Evolutionary conservation across 2,329 filamentous ascomycete genomes (phyloP).

Genomic region (Colletotrichum cordylinicola): DNA sequence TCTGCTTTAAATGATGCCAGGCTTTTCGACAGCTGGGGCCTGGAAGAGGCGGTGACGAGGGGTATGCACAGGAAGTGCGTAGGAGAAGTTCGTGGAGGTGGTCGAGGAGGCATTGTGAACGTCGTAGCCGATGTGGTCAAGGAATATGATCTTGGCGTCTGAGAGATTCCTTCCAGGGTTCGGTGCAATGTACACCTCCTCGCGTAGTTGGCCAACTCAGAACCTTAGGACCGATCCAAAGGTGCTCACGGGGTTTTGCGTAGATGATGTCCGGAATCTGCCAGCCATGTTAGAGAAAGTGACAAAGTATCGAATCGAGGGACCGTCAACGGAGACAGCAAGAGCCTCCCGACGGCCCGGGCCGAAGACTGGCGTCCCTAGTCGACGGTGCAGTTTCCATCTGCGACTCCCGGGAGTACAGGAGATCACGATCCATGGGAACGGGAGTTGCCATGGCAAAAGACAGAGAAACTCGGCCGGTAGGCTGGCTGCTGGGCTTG

Average conservation of each 20-base stretch:
- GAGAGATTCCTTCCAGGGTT: not conserved
- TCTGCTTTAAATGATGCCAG: conserved; percentile 67
- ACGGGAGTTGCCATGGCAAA: not conserved
- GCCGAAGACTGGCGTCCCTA: not conserved
- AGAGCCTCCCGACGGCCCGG: not conserved
- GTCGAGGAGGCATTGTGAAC: conserved; percentile 40
- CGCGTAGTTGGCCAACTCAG: not conserved
- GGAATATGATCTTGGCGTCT: not conserved
- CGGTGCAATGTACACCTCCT: not conserved
- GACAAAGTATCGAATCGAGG: not conserved
- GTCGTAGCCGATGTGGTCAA: not conserved
- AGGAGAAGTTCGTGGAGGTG: conserved; percentile 45
- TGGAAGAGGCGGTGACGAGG: conserved; percentile 66
- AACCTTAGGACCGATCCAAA: not conserved
- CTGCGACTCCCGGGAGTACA: not conserved
- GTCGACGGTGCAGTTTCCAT: not conserved
- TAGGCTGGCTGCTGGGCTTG: not conserved
- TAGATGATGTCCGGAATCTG: not conserved
- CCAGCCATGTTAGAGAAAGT: not conserved
- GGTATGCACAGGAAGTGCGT: conserved; percentile 83
- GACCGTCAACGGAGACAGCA: not conserved
- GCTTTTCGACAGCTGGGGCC: conserved; percentile 68
- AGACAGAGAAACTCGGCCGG: not conserved
- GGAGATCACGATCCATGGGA: not conserved
- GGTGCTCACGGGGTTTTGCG: not conserved